Percentiles rank a stretch among this genome's conserved stretches.
These are phyloP conservation scores for Biscogniauxia sp. DNA, from an alignment of 2,329 filamentous ascomycete genomes.

Conservation along the genomic window DNA sequence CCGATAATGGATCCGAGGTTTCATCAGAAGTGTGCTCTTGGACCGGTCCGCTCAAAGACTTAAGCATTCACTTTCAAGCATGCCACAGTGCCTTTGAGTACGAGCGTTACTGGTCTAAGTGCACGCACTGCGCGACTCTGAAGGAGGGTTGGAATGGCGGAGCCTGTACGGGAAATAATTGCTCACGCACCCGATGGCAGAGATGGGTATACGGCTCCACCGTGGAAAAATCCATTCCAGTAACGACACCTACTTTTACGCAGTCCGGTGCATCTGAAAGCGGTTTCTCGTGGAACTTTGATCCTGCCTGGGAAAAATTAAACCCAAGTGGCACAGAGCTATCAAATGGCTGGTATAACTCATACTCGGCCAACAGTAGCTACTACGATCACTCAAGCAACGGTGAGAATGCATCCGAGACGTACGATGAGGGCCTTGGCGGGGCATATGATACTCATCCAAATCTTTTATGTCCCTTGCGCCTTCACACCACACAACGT, in stretches of 20 bases:
- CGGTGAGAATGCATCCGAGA: conserved; percentile 15
- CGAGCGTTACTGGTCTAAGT: conserved; percentile 20
- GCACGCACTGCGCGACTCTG: conserved; percentile 17
- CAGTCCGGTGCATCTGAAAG: conserved; percentile 28
- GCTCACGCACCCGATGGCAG: conserved; percentile 15
- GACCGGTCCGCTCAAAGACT: conserved; percentile 25
- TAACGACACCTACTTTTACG: conserved; percentile 15
- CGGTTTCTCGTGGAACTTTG: conserved; percentile 18
- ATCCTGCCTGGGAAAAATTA: conserved; percentile 9
- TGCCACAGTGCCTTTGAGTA: conserved; percentile 25
- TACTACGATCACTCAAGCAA: conserved; percentile 11
- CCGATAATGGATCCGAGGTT: conserved; percentile 14
- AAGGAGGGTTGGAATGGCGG: conserved; percentile 6
- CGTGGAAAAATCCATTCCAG: conserved; percentile 13
- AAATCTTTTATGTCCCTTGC: not conserved
- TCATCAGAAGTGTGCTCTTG: conserved; percentile 23
- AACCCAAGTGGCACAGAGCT: conserved; percentile 14
- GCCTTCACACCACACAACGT: not conserved
- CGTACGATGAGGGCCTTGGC: conserved; percentile 1
- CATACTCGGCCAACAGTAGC: conserved; percentile 3
- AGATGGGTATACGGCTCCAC: conserved; percentile 25
- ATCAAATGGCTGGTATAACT: conserved; percentile 8
- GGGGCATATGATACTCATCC: not conserved
- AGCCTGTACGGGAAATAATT: conserved; percentile 15
- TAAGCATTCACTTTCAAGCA: conserved; percentile 23